Evolutionary conservation across 495 filamentous ascomycete genomes (phyloP).

Genomic region (Penicillium salamii): DNA sequence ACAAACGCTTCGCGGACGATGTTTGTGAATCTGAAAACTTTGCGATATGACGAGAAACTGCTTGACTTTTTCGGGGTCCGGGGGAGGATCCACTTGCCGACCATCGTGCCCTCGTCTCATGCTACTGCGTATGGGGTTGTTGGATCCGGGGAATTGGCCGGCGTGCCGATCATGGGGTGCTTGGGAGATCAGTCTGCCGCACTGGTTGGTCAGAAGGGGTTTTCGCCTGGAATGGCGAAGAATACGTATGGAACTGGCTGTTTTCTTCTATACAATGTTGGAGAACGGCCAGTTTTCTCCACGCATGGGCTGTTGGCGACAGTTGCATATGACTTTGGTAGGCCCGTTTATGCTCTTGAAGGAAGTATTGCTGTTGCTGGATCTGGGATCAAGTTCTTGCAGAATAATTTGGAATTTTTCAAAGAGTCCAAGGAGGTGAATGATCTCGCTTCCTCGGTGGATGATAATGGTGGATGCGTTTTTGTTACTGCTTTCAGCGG

Average conservation of each 20-base stretch:
- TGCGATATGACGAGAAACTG: conserved; percentile 80
- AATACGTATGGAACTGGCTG: conserved; percentile 97
- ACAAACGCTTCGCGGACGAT: conserved; percentile 95
- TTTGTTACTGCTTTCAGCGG: conserved; percentile 97
- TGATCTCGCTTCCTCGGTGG: conserved; percentile 73
- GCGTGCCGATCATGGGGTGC: conserved; percentile 77
- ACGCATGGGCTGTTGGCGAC: conserved; percentile 87
- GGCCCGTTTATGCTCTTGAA: conserved; percentile 86
- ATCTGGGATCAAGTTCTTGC: conserved; percentile 82
- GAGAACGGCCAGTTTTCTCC: conserved; percentile 84
- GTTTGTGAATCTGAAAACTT: conserved; percentile 86
- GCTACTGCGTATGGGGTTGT: conserved; percentile 68
- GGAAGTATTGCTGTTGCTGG: conserved; percentile 94
- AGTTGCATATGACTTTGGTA: conserved; percentile 73
- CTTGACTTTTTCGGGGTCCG: conserved; percentile 83
- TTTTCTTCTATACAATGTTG: conserved; percentile 93
- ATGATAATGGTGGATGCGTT: conserved; percentile 86
- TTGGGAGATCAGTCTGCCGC: conserved; percentile 93
- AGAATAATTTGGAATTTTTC: conserved; percentile 82
- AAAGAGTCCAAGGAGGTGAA: conserved; percentile 71
- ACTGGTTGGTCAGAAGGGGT: conserved; percentile 88
- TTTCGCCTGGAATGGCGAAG: conserved; percentile 84
- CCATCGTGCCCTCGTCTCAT: conserved; percentile 84
- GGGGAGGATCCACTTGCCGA: conserved; percentile 67
- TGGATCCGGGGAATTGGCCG: conserved; percentile 60